Evolutionary conservation across 2,329 filamentous ascomycete genomes (phyloP), one percentile per base, ranked within the genome.

Genomic region (Xylogone sp.): DNA sequence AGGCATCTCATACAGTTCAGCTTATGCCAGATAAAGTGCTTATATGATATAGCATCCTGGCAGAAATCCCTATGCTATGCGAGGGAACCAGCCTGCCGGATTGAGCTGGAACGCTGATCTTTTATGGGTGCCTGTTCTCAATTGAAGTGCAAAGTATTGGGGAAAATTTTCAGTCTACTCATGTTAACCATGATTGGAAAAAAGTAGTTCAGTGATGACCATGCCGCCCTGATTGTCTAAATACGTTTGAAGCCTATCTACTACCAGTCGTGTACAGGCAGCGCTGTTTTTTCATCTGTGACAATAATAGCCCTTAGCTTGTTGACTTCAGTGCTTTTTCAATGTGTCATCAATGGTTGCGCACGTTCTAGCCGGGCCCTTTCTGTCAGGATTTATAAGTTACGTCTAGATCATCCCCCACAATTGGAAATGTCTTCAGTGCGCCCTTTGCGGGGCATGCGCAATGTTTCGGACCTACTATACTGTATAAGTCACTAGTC

Each of bases 41-140:
- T 67, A 66, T 62, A 66, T 64, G 48, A 52, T 62, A 44, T 60
- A 63, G 12, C 52, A 42, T 5, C n/a, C 42, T 19, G 64, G 61
- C 6, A 66, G 47, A 16, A 50, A 54, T 7, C 42, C 21, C 42
- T 21, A 10, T 4, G 27, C 19, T 4, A 44, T 42, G 19, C 48
- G 43, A 18, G 54, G 59, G 18, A 60, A 47, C 9, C 31, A 43
- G 47, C 49, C 53, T 29, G 46, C 43, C 3, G 47, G 43, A 52
- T 64, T 65, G 45, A 62, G 46, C 8, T 51, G 18, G 43, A 64
- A 53, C 4, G 46, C 54, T 2, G 52, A 52, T 7, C 62, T 50
- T 21, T 53, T 48, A 48, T 65, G 65, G 21, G 58, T 48, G 20
- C 62, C 60, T 29, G 12, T 21, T 39, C 51, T 46, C 65, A 61